Evolutionary conservation across 2,329 filamentous ascomycete species (phyloP).

Genomic region (Phyllosticta citriasiana): DNA sequence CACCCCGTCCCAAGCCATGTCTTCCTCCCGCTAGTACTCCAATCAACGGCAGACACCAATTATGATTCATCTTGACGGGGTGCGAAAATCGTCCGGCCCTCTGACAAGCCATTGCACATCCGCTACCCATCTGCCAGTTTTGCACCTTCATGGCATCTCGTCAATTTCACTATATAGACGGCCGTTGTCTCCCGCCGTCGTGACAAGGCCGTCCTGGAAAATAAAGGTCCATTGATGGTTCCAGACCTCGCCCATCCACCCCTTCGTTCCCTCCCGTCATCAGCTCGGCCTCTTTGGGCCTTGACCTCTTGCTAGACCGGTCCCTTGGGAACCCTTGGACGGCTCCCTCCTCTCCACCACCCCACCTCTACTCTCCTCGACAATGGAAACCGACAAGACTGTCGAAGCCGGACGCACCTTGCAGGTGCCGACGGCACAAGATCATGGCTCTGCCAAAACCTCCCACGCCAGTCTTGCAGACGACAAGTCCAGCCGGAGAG

Average conservation of each 20-base stretch:
- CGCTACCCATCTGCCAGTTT: neutral
- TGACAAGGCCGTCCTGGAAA: neutral
- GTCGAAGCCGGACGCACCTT: neutral
- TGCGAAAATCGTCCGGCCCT: neutral
- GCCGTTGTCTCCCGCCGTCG: neutral
- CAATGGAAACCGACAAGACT: constrained; percentile 3
- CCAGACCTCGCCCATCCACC: neutral
- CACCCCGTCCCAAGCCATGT: neutral
- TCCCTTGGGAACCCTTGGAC: neutral
- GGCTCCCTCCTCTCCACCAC: neutral
- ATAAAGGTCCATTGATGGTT: neutral
- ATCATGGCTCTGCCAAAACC: neutral
- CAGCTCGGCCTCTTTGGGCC: neutral
- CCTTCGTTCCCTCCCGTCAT: neutral
- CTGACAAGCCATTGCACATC: neutral
- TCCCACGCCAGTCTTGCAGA: neutral
- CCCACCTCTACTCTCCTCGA: neutral
- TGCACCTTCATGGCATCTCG: neutral
- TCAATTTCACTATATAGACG: neutral
- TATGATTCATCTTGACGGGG: neutral
- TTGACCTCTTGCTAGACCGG: neutral
- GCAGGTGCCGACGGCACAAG: neutral
- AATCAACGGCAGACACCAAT: neutral
- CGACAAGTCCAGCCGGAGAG: neutral
- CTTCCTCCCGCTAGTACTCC: neutral